A percentile compares a stretch with the other conserved stretches of the same genome.
These are phyloP conservation scores for Pseudogymnoascus sp. DNA, from an alignment of 2,329 filamentous ascomycete genomes.

Conservation along the genomic window DNA sequence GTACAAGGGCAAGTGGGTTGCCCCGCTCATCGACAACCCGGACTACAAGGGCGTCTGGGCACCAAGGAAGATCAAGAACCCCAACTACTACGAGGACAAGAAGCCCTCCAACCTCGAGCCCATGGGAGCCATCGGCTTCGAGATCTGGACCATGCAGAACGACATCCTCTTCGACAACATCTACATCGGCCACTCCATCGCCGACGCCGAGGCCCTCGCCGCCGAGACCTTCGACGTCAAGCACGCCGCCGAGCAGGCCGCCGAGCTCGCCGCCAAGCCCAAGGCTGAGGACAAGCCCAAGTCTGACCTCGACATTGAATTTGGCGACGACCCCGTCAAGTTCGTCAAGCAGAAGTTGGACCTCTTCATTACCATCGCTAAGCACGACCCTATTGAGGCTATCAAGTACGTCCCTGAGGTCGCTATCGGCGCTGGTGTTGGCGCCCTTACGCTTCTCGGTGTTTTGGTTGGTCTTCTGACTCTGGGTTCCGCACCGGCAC, in stretches of 20 bases:
- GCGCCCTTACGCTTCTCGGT: conserved; percentile 63
- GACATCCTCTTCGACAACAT: conserved; percentile 99
- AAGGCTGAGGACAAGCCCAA: conserved; percentile 56
- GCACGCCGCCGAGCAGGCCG: conserved; percentile 71
- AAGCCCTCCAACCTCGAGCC: conserved; percentile 93
- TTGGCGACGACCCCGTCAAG: conserved; percentile 81
- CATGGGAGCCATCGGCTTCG: conserved; percentile 96
- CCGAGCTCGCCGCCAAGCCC: conserved; percentile 73
- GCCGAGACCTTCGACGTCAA: conserved; percentile 88
- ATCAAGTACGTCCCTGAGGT: conserved; percentile 88
- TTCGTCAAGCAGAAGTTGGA: conserved; percentile 91
- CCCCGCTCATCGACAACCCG: conserved; percentile 91
- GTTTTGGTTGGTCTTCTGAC: conserved; percentile 62
- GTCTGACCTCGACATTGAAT: conserved; percentile 71
- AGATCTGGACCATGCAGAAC: conserved; percentile 99
- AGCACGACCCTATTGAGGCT: conserved; percentile 73
- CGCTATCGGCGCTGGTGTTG: conserved; percentile 68
- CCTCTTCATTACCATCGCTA: conserved; percentile 78
- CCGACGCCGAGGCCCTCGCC: conserved; percentile 84
- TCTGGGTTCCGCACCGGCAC: conserved; percentile 56
- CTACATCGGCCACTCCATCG: conserved; percentile 96
- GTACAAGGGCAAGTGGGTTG: conserved; percentile 99
- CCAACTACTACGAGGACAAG: conserved; percentile 95
- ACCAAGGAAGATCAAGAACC: conserved; percentile 95
- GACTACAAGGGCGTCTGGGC: conserved; percentile 95